Base-by-base conservation (phyloP, 1,284 basidiomycete genomes). In the Moniliophthora roreri region DNA sequence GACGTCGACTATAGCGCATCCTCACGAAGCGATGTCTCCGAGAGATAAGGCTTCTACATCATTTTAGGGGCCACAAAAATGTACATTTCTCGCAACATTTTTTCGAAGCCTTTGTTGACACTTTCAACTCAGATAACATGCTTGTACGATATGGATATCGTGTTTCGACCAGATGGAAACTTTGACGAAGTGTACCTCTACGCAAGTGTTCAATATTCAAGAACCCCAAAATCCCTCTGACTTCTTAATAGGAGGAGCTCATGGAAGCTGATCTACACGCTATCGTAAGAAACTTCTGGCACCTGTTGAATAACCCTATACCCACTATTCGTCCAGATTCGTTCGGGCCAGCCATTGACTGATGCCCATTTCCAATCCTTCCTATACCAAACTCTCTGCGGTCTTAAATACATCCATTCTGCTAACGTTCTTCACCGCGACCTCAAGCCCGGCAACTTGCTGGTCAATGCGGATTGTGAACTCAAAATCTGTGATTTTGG, bases 181-280 rank as follows among this genome's bases (percentile, higher is more conserved):
- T 98, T 98, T 68, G 91, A 95, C 68, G 95, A 97, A 72, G 94
- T 97, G 15, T 97, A 95, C 70, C 87, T 96, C 62, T 96, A 95
- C 68, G 89, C 91, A 59, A 60, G 86, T 26, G 28, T 15, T 11
- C n/a, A 24, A 4, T 21, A 4, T 37, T 1, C n/a, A 13, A 35
- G 5, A 24, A 3, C 20, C 16, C 5, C 3, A 40, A 16, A 18
- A n/a, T 23, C 7, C n/a, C 6, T 60, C 36, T 32, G 15, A 45
- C 35, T 24, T 39, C 13, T 34, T 16, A 56, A 32, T 59, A 92
- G 88, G 93, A 97, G 76, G 95, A 98, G 70, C 84, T 98, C 59
- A 99, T 99, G 97, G 97, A 99, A 71, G 97, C 97, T 49, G 97
- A 99, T 80, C 80, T 99, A 16, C 97, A 99, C 66, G 97, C 96